A percentile compares a stretch with the other conserved stretches of the same genome.
phyloP scores from a whole-genome alignment of 331 rosid species.

The Phaseolus coccineus region DNA sequence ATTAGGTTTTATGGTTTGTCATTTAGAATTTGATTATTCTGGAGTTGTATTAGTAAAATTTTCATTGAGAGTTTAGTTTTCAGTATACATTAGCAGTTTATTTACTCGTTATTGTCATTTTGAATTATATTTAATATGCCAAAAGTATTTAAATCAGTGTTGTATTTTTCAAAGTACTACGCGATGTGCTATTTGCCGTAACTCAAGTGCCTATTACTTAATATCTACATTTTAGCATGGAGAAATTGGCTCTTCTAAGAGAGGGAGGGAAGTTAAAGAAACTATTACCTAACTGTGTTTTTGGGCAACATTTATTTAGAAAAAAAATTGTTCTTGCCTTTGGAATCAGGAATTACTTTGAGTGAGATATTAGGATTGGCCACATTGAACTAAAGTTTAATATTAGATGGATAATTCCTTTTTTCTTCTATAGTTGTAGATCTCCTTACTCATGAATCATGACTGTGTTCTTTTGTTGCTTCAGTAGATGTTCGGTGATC shows the following conservation, averaged over 20 bases:
- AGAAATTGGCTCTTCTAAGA: neutral
- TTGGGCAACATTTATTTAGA: neutral
- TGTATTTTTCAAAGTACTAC: neutral
- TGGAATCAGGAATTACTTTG: neutral
- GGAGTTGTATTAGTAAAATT: neutral
- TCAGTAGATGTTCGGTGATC: neutral
- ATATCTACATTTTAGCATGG: neutral
- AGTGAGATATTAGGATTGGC: neutral
- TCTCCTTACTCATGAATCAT: constrained; percentile 1
- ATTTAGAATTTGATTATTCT: neutral
- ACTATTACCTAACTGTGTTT: neutral
- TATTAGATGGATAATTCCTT: neutral
- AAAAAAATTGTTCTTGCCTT: neutral
- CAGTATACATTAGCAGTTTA: neutral
- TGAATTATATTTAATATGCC: constrained; percentile 2
- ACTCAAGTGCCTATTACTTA: neutral
- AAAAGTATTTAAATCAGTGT: neutral
- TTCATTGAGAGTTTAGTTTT: constrained; percentile 13
- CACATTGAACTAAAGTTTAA: neutral
- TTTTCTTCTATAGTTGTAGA: neutral
- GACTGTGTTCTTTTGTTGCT: neutral
- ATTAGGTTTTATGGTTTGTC: constrained; percentile 6
- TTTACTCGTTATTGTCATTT: neutral
- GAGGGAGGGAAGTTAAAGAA: neutral
- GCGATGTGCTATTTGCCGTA: neutral